These are phyloP conservation scores for Psilocybe mexicana DNA, from an alignment of 1,284 basidiomycete genomes.

Conservation along the genomic window DNA sequence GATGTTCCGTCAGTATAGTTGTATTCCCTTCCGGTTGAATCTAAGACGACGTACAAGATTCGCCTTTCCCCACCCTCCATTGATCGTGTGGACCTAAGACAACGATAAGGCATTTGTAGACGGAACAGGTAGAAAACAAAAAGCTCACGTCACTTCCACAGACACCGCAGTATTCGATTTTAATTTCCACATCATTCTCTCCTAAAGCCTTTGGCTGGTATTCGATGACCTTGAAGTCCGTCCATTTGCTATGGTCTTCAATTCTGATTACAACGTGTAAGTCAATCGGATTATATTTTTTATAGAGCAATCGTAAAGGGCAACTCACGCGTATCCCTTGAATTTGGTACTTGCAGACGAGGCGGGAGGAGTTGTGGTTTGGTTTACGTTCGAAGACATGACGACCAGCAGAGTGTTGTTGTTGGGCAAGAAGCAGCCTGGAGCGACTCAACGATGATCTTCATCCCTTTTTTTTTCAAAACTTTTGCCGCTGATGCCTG, in stretches of 20 bases:
- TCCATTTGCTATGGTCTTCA: constrained; percentile 38
- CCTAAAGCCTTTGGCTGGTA: constrained; percentile 35
- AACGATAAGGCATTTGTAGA: neutral
- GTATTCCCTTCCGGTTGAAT: neutral
- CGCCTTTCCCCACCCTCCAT: constrained; percentile 49
- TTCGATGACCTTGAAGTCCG: constrained; percentile 44
- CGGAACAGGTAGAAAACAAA: neutral
- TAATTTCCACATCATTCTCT: constrained; percentile 40
- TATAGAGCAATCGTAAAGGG: too few relatives aligned
- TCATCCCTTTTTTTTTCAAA: neutral
- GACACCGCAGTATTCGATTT: constrained; percentile 41
- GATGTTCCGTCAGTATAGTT: neutral
- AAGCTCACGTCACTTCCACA: constrained; percentile 49
- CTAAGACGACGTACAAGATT: constrained; percentile 25
- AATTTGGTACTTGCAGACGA: neutral
- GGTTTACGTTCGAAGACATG: neutral
- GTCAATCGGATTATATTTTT: neutral
- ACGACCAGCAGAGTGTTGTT: neutral
- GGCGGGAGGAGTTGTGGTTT: neutral
- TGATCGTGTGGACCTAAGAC: constrained; percentile 43
- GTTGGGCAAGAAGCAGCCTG: neutral
- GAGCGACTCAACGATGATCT: neutral
- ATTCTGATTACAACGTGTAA: constrained; percentile 21
- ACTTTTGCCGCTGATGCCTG: neutral
- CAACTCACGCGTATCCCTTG: constrained; percentile 13